These are phyloP conservation scores for Yamadazyma songkhlaensis DNA, from an alignment of 1,139 yeast species.

Conservation along the genomic window DNA sequence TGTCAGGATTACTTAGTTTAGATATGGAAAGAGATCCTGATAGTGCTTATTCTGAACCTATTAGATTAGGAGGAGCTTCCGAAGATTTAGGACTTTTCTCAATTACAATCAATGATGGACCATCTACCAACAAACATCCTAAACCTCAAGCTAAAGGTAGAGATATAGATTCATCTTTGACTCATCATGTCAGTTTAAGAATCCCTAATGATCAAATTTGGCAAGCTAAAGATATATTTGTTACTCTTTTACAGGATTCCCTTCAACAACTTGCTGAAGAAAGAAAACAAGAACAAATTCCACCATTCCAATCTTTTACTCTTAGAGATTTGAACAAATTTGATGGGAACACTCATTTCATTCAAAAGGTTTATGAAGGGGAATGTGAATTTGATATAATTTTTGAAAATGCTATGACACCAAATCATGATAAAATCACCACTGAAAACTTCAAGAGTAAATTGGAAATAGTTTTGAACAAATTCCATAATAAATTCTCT, in stretches of 20 bases:
- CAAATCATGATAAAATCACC: conserved; percentile 37
- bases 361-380: conserved; percentile 76
- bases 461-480: conserved; percentile 32
- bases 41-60: conserved; percentile 30
- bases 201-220: conserved; percentile 76
- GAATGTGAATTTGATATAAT: conserved; percentile 73
- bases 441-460: conserved; percentile 38
- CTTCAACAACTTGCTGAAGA: conserved; percentile 46
- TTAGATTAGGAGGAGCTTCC: conserved; percentile 53
- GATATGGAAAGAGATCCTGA: conserved; percentile 22
- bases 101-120: conserved; percentile 49
- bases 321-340: conserved; percentile 60
- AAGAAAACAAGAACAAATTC: conserved; percentile 28
- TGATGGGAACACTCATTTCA: conserved; percentile 74
- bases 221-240: conserved; percentile 77
- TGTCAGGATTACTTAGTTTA: conserved; percentile 33
- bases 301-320: conserved; percentile 51
- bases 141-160: conserved; percentile 17
- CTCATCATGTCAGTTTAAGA: conserved; percentile 65
- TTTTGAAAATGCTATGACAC: conserved; percentile 49
- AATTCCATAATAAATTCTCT: conserved; percentile 56
- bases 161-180: conserved; percentile 47
- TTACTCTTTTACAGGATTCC: conserved; percentile 68
- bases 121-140: conserved; percentile 43
- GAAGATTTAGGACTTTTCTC: conserved; percentile 55